Base-by-base conservation (phyloP, 208 protist genomes). In the Crithidia sp. region DNA sequence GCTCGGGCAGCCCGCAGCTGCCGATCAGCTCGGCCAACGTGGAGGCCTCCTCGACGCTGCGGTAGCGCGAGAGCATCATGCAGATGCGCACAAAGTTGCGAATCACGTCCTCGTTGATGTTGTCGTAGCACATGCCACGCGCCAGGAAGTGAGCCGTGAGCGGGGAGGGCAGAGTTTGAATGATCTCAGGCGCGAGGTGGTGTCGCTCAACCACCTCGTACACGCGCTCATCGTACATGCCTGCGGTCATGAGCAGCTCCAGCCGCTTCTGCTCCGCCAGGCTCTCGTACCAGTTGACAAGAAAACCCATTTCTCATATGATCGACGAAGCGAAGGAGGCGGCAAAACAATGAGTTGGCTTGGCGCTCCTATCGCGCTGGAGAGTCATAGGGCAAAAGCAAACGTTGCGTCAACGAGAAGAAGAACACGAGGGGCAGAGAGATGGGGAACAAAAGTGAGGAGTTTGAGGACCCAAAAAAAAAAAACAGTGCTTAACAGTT, bases 191-290 rank as follows among this genome's bases (percentile, higher is more conserved):
- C 4, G 77, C 75, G 36, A 96, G 75, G n/a, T 84, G 64, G 76
- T 94, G 76, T 16, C 89, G 84, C 52, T 89, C 88, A 17, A 96
- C 87, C 37, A 97, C 88, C 47, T 94, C 89, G 71, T 97, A 97
- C 13, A 97, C 89, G 5, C 93, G 90, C 74, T 97, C 93, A 71
- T 97, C 93, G 61, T 94, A 97, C 72, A 93, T 76, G 19, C 82
- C 90, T 13, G 93, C 59, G 14, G 63, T 78, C 63, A 95, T 69
- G 3, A 97, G 80, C 7, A 79, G 52, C 47, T 88, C 84, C 28
- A 93, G 65, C 19, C 76, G 78, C 61, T 85, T 82, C 69, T 90
- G 56, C 53, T 88, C 76, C 10, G 88, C 90, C 10, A 96, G 73
- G 41, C 66, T 72, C 37, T 96, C 88, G 70, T 95, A 96, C 61